Percentiles rank a stretch among this genome's conserved stretches.
Evolutionary conservation across 768 basidiomycete genomes (phyloP).

Genomic region (Mrakia gelida): DNA sequence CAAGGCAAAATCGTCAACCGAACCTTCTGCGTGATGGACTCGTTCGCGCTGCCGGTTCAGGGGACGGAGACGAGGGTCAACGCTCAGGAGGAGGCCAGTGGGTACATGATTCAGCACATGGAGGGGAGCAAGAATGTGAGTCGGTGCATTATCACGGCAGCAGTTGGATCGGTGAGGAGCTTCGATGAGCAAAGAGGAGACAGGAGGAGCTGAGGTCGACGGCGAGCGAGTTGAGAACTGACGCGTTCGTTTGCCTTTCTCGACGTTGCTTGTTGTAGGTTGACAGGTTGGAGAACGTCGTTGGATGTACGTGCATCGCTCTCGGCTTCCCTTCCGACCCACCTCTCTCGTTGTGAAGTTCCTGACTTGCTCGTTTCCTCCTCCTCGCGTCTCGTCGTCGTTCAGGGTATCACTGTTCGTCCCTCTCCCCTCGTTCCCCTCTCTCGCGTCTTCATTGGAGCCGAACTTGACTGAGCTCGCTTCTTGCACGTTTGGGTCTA

Average conservation of each 20-base stretch:
- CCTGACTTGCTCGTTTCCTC: background rate
- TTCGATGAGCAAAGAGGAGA: background rate
- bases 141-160: background rate
- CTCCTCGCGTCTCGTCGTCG: background rate
- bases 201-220: background rate
- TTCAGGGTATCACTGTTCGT: conserved; percentile 63
- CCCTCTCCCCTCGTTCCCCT: background rate
- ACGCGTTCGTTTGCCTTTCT: background rate
- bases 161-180: background rate
- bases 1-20: conserved; percentile 71
- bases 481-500: background rate
- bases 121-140: conserved; percentile 70
- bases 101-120: conserved; percentile 96
- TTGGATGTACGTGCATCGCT: no score
- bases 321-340: no score
- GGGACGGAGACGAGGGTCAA: conserved; percentile 98
- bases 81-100: conserved; percentile 89
- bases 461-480: background rate
- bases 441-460: background rate
- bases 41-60: conserved; percentile 93
- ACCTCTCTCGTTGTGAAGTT: no score
- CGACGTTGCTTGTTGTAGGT: conserved; percentile 33
- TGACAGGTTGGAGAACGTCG: conserved; percentile 58
- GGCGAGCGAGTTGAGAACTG: background rate
- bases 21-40: conserved; percentile 71